A percentile compares a stretch with the other conserved stretches of the same genome.
Conservation (phyloP, 176 grass and related monocot species). For the Oryza brachyantha region DNA sequence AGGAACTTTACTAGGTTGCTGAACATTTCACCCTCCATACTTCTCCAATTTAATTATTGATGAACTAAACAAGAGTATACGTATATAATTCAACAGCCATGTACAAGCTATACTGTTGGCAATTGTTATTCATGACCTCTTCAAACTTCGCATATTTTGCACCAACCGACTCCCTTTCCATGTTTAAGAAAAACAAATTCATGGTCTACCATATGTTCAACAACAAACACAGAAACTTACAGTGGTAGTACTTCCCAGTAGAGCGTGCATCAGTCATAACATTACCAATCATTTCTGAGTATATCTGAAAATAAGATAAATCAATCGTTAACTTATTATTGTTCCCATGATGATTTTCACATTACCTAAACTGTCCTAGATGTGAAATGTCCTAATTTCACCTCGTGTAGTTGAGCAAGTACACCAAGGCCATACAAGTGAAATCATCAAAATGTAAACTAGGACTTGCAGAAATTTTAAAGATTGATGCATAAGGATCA, state of each 20-base stretch:
- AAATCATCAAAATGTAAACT: not conserved
- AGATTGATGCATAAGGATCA: not conserved
- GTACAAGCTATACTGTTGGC: not conserved
- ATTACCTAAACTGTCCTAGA: not conserved
- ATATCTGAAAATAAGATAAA: constrained; percentile 59
- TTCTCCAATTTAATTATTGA: not conserved
- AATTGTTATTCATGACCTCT: not conserved
- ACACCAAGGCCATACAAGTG: not conserved
- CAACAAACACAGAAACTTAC: constrained; percentile 54
- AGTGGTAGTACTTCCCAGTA: constrained; percentile 99
- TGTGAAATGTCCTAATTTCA: not conserved
- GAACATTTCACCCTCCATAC: not conserved
- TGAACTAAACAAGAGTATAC: not conserved
- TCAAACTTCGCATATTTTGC: not conserved
- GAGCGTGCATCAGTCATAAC: constrained; percentile 98
- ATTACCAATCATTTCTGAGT: constrained; percentile 99
- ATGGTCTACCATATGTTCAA: not conserved
- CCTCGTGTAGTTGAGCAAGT: not conserved
- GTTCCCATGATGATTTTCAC: constrained; percentile 3
- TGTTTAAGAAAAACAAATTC: not conserved
- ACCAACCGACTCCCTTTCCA: not conserved
- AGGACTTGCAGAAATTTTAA: not conserved
- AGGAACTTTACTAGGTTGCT: constrained; percentile 9
- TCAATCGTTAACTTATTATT: not conserved
- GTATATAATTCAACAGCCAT: not conserved